These are phyloP conservation scores for Debaryomyces nepalensis DNA, from an alignment of 1,139 yeast genomes.

Conservation along the genomic window DNA sequence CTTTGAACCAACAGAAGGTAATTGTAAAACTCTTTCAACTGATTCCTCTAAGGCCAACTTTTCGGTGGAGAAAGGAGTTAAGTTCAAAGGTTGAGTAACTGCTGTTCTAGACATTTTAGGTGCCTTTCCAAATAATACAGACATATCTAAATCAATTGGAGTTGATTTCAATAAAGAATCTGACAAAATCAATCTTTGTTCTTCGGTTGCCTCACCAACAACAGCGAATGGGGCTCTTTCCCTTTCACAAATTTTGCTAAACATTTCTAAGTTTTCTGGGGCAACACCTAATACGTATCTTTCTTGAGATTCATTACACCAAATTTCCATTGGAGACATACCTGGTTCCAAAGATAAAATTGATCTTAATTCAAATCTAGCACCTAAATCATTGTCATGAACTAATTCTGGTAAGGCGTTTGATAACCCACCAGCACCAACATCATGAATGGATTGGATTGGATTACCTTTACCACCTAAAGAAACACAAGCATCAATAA, in stretches of 20 bases:
- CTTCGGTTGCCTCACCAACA: constrained; percentile 92
- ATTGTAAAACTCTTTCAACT: constrained; percentile 76
- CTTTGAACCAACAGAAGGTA: constrained; percentile 96
- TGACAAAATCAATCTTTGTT: constrained; percentile 78
- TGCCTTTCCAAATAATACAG: constrained; percentile 94
- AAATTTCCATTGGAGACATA: constrained; percentile 99
- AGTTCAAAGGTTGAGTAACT: constrained; percentile 60
- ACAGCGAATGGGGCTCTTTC: constrained; percentile 97
- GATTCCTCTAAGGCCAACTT: constrained; percentile 60
- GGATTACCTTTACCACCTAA: constrained; percentile 76
- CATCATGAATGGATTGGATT: constrained; percentile 96
- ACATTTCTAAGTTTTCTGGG: constrained; percentile 72
- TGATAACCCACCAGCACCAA: constrained; percentile 99
- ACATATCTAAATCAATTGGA: constrained; percentile 96
- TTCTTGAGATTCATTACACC: constrained; percentile 99
- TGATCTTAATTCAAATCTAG: constrained; percentile 87
- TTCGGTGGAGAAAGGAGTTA: constrained; percentile 50
- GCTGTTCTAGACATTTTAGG: constrained; percentile 93
- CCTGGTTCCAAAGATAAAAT: constrained; percentile 93
- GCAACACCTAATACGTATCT: constrained; percentile 94
- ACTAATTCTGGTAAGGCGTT: constrained; percentile 97
- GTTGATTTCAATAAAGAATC: constrained; percentile 77
- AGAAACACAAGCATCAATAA: constrained; percentile 90
- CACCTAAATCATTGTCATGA: constrained; percentile 96
- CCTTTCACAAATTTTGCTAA: constrained; percentile 82